Evolutionary conservation across 495 filamentous ascomycete genomes (phyloP), one percentile per base, ranked within the genome.

Genomic region (Hypoxylon crocopeplum): DNA sequence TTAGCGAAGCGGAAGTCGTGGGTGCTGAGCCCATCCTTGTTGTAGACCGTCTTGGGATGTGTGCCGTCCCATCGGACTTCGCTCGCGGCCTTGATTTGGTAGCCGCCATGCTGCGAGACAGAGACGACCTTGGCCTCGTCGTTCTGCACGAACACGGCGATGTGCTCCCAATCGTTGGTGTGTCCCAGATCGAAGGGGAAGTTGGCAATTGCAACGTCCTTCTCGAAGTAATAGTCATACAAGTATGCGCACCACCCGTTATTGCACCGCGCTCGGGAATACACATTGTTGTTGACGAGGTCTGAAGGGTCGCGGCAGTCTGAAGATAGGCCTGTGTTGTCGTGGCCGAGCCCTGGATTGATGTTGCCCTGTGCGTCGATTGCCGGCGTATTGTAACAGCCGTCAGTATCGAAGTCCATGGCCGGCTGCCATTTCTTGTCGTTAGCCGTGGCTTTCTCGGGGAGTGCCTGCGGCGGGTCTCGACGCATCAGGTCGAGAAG

Each of bases 151-250:
- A 75, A 79, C 13, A 79, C 77, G 2, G 66, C 73, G 19, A 79
- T 69, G 66, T 79, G 77, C 65, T 79, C 77, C 76, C 77, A 79
- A 65, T 79, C 77, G 67, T 79, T 73, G 1, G 58, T 62, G 51
- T 78, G 76, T 15, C 76, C 74, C 2, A 36, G 44, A 30, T 74
- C 71, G 12, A 67, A 3, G 5, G 64, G 56, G 29, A 75, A 58
- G 53, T 75, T 57, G 38, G 68, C 30, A 17, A 73, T 38, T 0
- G 71, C 62, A 1, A 76, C 72, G 61, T 79, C 77, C 63, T 78
- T 79, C 61, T 78, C 76, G 22, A 78, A 79, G 64, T 77, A 79
- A 59, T 77, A 77, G 45, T 72, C 74, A 65, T 79, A 79, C 25
- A 79, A 24, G 57, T 75, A 75, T 20, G 71, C 50, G 59, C 77